These are phyloP conservation scores for Hyaloperonospora arabidopsidis DNA, from an alignment of 352 stramenopile species.

Conservation along the genomic window DNA sequence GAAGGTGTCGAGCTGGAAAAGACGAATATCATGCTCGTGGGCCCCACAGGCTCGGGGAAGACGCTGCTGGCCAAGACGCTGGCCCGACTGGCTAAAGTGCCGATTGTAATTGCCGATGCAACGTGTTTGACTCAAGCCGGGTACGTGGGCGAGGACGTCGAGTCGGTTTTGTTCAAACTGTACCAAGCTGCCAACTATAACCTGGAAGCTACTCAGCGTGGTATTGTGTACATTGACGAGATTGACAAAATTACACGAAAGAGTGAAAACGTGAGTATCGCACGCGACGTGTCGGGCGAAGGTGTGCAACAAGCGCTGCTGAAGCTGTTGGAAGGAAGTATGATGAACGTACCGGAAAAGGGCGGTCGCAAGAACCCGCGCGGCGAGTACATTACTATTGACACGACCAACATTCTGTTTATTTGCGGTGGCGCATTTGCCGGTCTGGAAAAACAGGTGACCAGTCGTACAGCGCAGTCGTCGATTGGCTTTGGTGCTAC, in stretches of 20 bases:
- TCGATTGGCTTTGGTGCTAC: conserved; percentile 97
- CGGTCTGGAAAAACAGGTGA: conserved; percentile 92
- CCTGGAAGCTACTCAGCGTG: conserved; percentile 90
- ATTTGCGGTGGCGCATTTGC: conserved; percentile 97
- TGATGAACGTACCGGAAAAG: conserved; percentile 97
- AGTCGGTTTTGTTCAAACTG: conserved; percentile 96
- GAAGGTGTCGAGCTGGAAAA: conserved; percentile 96
- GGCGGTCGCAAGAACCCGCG: conserved; percentile 93
- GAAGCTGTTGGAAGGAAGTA: conserved; percentile 97
- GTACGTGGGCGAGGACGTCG: conserved; percentile 98
- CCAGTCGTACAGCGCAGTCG: conserved; percentile 85
- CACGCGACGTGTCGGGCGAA: conserved; percentile 95
- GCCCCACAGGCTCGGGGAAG: conserved; percentile 94
- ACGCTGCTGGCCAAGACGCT: conserved; percentile 96
- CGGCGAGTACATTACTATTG: conserved; percentile 95
- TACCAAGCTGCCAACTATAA: conserved; percentile 96
- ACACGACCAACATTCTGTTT: conserved; percentile 99
- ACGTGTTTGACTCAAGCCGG: conserved; percentile 96
- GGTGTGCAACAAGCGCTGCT: conserved; percentile 97
- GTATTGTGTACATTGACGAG: conserved; percentile 98
- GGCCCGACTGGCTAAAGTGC: conserved; percentile 92
- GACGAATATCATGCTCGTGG: conserved; percentile 95
- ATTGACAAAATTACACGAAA: conserved; percentile 96
- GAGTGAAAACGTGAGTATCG: conserved; percentile 89
- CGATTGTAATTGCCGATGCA: conserved; percentile 95